A percentile compares a stretch with the other conserved stretches of the same genome.
phyloP scores from a whole-genome alignment of 139 green algal species.

The Chlorella sp. region DNA sequence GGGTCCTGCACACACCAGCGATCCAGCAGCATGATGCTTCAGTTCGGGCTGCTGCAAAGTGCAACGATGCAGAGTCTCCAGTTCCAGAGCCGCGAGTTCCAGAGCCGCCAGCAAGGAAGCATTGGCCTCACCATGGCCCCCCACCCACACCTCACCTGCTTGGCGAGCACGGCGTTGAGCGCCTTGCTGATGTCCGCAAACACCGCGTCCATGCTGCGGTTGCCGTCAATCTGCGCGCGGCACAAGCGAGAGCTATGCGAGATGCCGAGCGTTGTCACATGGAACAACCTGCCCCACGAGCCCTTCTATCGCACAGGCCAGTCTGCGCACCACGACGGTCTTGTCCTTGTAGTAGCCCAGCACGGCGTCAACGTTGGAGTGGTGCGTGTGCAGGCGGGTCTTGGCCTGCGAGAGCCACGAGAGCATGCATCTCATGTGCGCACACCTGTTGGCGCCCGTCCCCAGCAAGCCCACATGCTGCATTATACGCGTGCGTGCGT shows the following conservation, averaged over 20 bases:
- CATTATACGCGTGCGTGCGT: background rate
- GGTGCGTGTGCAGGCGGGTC: slow-evolving; percentile 64
- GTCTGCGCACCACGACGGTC: slow-evolving; percentile 66
- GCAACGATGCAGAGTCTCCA: background rate
- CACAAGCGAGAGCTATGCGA: too few relatives aligned
- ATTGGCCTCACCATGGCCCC: background rate
- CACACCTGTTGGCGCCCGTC: background rate
- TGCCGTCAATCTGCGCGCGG: slow-evolving; percentile 61
- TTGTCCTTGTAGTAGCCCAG: slow-evolving; percentile 72
- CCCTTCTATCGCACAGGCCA: too few relatives aligned
- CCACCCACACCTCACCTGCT: slow-evolving; percentile 9
- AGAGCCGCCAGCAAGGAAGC: background rate
- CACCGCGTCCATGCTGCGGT: slow-evolving; percentile 65
- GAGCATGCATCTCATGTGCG: background rate
- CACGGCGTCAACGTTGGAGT: slow-evolving; percentile 74
- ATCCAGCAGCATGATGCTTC: background rate
- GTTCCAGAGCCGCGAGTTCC: background rate
- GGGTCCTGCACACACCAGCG: slow-evolving; percentile 5
- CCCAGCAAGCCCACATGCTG: background rate
- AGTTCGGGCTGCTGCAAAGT: background rate
- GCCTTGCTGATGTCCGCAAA: slow-evolving; percentile 51
- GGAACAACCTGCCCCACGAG: too few relatives aligned
- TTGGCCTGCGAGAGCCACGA: slow-evolving; percentile 33
- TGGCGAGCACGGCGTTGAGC: slow-evolving; percentile 27
- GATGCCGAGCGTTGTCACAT: too few relatives aligned